Base-by-base conservation (phyloP, 768 basidiomycete genomes). In the Terana coerulea region DNA sequence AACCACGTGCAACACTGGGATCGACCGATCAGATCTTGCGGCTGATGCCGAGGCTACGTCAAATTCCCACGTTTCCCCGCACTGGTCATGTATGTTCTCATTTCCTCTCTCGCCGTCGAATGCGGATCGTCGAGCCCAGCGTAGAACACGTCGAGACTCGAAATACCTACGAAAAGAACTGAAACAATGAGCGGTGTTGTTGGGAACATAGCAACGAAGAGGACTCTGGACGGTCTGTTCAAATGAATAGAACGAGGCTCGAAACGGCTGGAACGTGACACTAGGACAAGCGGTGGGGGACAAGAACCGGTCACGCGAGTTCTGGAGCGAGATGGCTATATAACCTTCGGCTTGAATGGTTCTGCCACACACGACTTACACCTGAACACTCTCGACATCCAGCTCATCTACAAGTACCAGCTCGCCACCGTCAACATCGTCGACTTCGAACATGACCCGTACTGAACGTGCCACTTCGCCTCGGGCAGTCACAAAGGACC, bases 391-490 rank as follows among this genome's bases (percentile, higher is more conserved):
- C 39, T 22, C 11, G 24, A 14, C 39, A 11, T 24, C 36, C 43
- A 41, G 37, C 36, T 31, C 50, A 17, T 35, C 37, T 34, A 21
- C 44, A 22, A 29, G 33, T 6, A n/a, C 21, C 22, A 25, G 19
- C 14, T 17, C 34, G 9, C 30, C 34, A 14, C 22, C 41, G 22
- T 31, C 17, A n/a, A 17, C 44, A 14, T 4, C 30, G 10, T 19
- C 49, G 35, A 12, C 45, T n/a, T 19, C 47, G 11, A 73, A 35
- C 64, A 91, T 91, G 88, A 91, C 88, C 53, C 87, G 89, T 62
- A 91, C 89, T 47, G 83, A 76, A 58, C 87, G 89, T 60, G 75
- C 88, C 51, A 63, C 78, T 37, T 84, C 77, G 65, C 87, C 85
- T 45, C 80, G 83, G 53, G 90, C 89, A 40, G 69, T 89, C 61